Conservation (phyloP, 148 eudicot genomes). For the Selenicereus undatus region DNA sequence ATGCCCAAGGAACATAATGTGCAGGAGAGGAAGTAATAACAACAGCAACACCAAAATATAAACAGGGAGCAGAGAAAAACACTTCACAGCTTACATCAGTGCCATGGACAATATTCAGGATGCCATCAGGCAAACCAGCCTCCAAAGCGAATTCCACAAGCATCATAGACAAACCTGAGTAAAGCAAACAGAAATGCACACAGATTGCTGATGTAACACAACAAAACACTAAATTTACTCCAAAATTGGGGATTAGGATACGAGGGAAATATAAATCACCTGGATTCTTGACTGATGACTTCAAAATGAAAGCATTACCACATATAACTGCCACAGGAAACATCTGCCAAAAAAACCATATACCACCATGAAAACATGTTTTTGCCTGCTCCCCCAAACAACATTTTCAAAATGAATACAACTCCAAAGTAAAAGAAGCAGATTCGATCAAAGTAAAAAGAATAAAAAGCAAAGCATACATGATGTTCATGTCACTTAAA, state of each 20-base stretch:
- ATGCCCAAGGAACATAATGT: too few relatives aligned
- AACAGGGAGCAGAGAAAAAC: neutral
- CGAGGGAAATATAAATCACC: conserved; percentile 33
- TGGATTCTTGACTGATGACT: conserved; percentile 74
- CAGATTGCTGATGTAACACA: neutral
- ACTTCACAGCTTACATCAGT: conserved; percentile 44
- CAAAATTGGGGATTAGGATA: neutral
- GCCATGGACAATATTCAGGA: conserved; percentile 71
- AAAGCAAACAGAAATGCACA: neutral
- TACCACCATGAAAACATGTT: neutral
- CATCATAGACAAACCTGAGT: conserved; percentile 53
- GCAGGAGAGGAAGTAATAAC: too few relatives aligned
- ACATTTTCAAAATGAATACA: neutral
- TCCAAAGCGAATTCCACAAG: conserved; percentile 61
- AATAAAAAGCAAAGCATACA: neutral
- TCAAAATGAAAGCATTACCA: conserved; percentile 69
- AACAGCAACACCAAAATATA: too few relatives aligned
- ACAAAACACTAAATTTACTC: neutral
- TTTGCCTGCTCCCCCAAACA: neutral
- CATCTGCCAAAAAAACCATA: conserved; percentile 44
- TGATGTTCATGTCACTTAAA: neutral
- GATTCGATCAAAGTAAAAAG: too few relatives aligned
- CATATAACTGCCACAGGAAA: conserved; percentile 66
- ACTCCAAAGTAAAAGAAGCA: neutral
- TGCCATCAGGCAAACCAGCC: conserved; percentile 78